phyloP scores from a whole-genome alignment of 1,284 basidiomycete genomes.

The Ustilago hordei region DNA sequence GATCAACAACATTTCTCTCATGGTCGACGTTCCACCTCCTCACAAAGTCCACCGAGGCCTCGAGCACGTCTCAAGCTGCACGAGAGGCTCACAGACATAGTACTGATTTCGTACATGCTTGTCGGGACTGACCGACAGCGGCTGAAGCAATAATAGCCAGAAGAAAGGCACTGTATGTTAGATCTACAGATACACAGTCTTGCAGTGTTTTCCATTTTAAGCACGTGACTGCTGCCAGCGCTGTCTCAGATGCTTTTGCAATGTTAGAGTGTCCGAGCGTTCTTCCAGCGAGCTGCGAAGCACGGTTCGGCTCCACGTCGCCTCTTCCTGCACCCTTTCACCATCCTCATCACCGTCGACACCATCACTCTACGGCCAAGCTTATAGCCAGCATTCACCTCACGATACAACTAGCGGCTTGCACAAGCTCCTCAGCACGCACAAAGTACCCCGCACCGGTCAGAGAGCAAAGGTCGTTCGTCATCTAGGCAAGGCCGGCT shows the following conservation, averaged over 20 bases:
- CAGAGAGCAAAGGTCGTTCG: too few species aligned
- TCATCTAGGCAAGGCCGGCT: too few species aligned
- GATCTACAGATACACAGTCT: too few species aligned
- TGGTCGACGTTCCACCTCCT: not conserved
- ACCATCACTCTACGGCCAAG: not conserved
- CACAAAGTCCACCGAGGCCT: not conserved
- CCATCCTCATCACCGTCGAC: slow-evolving; percentile 14
- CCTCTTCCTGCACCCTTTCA: slow-evolving; percentile 8
- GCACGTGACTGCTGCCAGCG: slow-evolving; percentile 36
- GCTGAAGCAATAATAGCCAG: not conserved
- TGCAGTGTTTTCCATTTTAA: too few species aligned
- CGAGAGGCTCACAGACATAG: too few species aligned
- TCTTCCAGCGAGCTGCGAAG: slow-evolving; percentile 23
- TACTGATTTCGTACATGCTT: too few species aligned
- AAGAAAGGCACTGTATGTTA: too few species aligned
- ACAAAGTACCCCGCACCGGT: too few species aligned
- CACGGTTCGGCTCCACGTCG: slow-evolving; percentile 47
- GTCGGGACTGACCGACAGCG: not conserved
- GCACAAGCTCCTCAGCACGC: too few species aligned
- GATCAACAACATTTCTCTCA: too few species aligned
- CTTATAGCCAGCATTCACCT: not conserved
- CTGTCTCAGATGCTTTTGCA: slow-evolving; percentile 18
- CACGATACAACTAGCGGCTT: not conserved
- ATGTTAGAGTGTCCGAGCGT: not conserved
- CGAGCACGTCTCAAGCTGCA: too few species aligned